These are phyloP conservation scores for Leishmania gerbilli DNA, from an alignment of 208 protist genomes.

Conservation along the genomic window DNA sequence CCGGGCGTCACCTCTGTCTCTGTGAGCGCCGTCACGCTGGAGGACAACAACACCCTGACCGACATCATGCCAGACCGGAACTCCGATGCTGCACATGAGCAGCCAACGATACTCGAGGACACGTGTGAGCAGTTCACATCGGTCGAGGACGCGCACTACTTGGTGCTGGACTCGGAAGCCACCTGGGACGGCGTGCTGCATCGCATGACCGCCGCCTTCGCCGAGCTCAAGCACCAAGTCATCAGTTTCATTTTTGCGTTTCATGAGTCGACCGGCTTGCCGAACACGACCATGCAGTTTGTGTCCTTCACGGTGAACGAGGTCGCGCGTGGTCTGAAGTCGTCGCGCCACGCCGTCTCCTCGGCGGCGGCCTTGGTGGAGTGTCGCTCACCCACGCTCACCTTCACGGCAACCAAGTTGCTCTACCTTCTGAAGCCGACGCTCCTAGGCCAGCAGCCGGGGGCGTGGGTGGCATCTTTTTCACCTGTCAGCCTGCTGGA, in stretches of 20 bases:
- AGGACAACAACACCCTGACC: slow-evolving; percentile 55
- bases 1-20: slow-evolving; percentile 44
- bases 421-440: slow-evolving; percentile 73
- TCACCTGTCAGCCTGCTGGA: slow-evolving; percentile 41
- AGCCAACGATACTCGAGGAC: slow-evolving; percentile 72
- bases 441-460: slow-evolving; percentile 64
- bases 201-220: slow-evolving; percentile 15
- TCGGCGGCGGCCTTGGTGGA: slow-evolving; percentile 65
- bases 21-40: slow-evolving; percentile 51
- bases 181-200: slow-evolving; percentile 21
- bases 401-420: slow-evolving; percentile 62
- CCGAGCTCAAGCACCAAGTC: slow-evolving; percentile 50
- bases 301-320: slow-evolving; percentile 70
- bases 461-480: slow-evolving; percentile 74
- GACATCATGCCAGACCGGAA: slow-evolving; percentile 36
- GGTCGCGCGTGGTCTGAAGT: slow-evolving; percentile 53
- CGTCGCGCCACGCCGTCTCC: slow-evolving; percentile 68
- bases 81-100: neutral
- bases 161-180: slow-evolving; percentile 32
- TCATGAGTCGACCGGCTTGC: slow-evolving; percentile 32
- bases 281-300: slow-evolving; percentile 82
- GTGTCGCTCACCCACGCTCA: slow-evolving; percentile 47
- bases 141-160: slow-evolving; percentile 62
- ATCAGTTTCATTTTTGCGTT: slow-evolving; percentile 70
- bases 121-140: slow-evolving; percentile 66